Evolutionary conservation across 1,284 basidiomycete genomes (phyloP), one percentile per base, ranked within the genome.

Genomic region (Stygiomarasmius scandens): DNA sequence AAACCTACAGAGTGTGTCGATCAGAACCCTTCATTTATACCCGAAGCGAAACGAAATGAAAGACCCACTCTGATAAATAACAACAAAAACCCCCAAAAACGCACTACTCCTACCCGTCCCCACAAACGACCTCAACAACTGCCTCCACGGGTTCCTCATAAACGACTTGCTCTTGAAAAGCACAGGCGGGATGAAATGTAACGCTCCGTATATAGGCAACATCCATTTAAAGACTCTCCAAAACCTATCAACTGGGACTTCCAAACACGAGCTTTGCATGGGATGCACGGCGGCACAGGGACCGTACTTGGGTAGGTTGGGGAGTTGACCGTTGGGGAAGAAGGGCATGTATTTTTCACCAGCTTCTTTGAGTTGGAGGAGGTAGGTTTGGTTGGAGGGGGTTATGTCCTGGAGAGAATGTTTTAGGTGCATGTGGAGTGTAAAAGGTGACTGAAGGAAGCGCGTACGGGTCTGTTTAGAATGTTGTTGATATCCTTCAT

Each of bases 111-210:
- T 80, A 59, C 87, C 72, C 10, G 94, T 95, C 9, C 95, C 95
- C 67, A 84, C 73, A 0, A 83, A 74, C 0, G 90, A 87, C 55
- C 82, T 83, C 8, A 82, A 66, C 1, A 95, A 73, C 73, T 93
- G 87, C 34, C 74, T 77, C 14, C 79, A 67, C 0, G 90, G 93
- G 62, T 87, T 80, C 53, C 82, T 77, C 56, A 79, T 65, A 68
- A 93, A 89, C 0, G 74, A 71, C 22, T 77, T 74, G 47, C 85
- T 74, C 68, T 92, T 91, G 71, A 96, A 92, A 16, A 95, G 74
- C 11, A 95, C 73, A 59, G 87, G 80, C 0, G 96, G 96, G 32
- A 98, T 87, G 60, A 98, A 83, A 72, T 98, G 95, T 44, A 99
- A 76, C 0, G 94, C 95, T 20, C 92, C 87, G 66, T 98, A 99